Conservation (phyloP, 2,329 filamentous ascomycete genomes). For the Ampelomyces quisqualis region DNA sequence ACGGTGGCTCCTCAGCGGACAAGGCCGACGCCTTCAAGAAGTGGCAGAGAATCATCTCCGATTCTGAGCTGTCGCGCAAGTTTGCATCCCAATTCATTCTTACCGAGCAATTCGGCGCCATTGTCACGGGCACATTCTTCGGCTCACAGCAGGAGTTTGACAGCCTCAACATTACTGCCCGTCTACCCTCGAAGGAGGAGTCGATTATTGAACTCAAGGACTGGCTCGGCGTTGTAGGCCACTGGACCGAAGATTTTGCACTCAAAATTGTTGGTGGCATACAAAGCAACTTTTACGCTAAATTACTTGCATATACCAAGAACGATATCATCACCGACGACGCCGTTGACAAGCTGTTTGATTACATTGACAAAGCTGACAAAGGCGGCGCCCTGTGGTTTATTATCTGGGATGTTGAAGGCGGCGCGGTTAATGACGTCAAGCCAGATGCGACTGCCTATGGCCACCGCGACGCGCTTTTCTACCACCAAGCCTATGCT, state of each 20-base stretch:
- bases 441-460: conserved; percentile 36
- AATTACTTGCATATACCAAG: conserved; percentile 36
- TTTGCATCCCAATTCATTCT: conserved; percentile 39
- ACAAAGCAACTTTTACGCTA: conserved; percentile 39
- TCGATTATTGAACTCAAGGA: conserved; percentile 32
- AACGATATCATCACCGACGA: conserved; percentile 34
- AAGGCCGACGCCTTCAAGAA: conserved; percentile 39
- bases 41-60: conserved; percentile 39
- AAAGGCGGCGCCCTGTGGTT: conserved; percentile 40
- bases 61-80: conserved; percentile 36
- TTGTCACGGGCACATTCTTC: conserved; percentile 40
- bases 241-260: conserved; percentile 37
- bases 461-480: conserved; percentile 36
- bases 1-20: conserved; percentile 20
- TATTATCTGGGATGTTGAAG: conserved; percentile 39
- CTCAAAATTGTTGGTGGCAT: conserved; percentile 34
- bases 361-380: conserved; percentile 32
- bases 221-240: conserved; percentile 37
- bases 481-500: conserved; percentile 43
- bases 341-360: conserved; percentile 36
- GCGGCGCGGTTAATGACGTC: conserved; percentile 38
- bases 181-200: conserved; percentile 25
- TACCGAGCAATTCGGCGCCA: conserved; percentile 30
- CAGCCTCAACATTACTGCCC: conserved; percentile 32
- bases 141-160: conserved; percentile 37